Base-by-base conservation (phyloP, 345 rosid species). In the Viola odorata region DNA sequence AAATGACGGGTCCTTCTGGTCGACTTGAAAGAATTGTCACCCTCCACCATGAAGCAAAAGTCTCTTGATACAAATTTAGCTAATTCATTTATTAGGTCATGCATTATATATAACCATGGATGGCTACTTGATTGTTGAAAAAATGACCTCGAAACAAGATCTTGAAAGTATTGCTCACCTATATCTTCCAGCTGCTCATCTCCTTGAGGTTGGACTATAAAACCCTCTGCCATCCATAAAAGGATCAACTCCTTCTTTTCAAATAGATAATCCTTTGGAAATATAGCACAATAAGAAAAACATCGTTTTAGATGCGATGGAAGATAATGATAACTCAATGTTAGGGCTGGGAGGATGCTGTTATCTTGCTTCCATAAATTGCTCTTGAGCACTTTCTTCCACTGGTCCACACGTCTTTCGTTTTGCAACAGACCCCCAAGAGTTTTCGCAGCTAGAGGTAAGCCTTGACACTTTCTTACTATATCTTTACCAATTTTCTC, bases 211-310 rank as follows among this genome's bases (percentile, higher is more conserved):
- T 57, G 60, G 13, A n/a, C 60, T n/a, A 70, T 16, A 63, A 70
- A 58, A 17, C 74, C 64, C 16, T 63, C 74, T 9, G 74, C 74
- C 74, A 70, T 70, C 69, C 69, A 70, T 36, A 63, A 59, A 23
- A 8, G 14, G 17, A 60, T 5, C 17, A 60, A 45, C 3, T 45
- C 53, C 15, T 60, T 41, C 16, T 32, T 60, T 4, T 13, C 12
- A 12, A 60, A 60, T 13, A 32, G 32, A 47, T 45, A 60, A 23
- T 37, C 63, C 16, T 60, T 60, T 1, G 63, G 63, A 36, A 60
- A 60, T 13, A 57, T 41, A n/a, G 48, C 60, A 5, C 37, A 57
- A 12, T 41, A 57, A 8, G 48, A 23, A 8, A 57, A 57, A 14
- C 60, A 41, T 40, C 12, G 47, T 41, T 57, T 57, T 8, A 57